Evolutionary conservation across 495 filamentous ascomycete species (phyloP).

Genomic region (Neurospora pannonica): DNA sequence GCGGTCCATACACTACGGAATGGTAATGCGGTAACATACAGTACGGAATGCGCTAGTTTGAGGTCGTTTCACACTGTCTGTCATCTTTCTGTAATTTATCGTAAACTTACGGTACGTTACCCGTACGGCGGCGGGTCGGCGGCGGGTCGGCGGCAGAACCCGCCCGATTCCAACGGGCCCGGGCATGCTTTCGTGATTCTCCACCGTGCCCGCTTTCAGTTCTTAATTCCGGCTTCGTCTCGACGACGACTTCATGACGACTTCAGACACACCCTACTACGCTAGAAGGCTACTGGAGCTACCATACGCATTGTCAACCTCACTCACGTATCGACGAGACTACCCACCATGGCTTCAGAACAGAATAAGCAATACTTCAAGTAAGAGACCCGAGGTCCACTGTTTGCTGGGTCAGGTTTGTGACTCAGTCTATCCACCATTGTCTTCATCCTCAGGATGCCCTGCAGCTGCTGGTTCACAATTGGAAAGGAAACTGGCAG

Average conservation of each 20-base stretch:
- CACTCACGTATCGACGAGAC: background rate
- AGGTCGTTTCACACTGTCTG: background rate
- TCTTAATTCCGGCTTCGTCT: background rate
- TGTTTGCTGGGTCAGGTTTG: background rate
- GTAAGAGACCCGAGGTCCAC: constrained; percentile 18
- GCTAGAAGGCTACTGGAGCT: background rate
- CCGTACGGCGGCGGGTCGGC: background rate
- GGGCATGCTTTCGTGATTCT: background rate
- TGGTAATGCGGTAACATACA: background rate
- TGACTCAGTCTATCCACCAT: background rate
- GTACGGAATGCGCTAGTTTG: background rate
- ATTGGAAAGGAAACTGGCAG: background rate
- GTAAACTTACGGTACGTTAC: background rate
- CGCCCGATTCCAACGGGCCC: background rate
- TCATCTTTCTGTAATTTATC: background rate
- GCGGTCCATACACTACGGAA: background rate
- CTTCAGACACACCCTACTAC: background rate
- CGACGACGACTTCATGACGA: background rate
- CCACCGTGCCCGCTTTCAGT: background rate
- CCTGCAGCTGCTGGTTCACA: background rate
- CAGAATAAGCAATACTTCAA: constrained; percentile 38
- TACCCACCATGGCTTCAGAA: constrained; percentile 12
- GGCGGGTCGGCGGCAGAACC: background rate
- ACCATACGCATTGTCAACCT: background rate
- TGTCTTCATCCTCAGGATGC: background rate